Percentiles rank a stretch among this genome's conserved stretches.
Evolutionary conservation across 129 eudicot species (phyloP).

Genomic region (Lactuca sativa): DNA sequence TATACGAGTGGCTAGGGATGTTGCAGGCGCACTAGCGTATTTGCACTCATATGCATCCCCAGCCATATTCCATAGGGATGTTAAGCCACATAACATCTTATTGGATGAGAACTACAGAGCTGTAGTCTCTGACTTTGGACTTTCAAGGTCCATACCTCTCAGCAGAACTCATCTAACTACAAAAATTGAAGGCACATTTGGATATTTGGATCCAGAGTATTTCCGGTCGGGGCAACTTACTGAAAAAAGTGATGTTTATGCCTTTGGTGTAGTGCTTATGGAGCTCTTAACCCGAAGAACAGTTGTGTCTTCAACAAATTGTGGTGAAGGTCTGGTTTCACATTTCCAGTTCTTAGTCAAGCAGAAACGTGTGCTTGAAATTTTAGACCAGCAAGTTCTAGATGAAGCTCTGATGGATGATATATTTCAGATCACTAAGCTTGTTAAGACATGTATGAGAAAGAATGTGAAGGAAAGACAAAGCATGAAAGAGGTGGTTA

Average conservation of each 20-base stretch:
- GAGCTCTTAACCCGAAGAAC: constrained; percentile 34
- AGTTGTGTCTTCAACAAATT: not conserved
- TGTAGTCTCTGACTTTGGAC: constrained; percentile 38
- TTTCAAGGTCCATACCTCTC: constrained; percentile 27
- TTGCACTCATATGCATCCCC: constrained; percentile 23
- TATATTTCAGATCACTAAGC: not conserved
- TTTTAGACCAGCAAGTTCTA: constrained; percentile 20
- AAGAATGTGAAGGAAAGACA: constrained; percentile 22
- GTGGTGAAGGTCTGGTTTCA: constrained; percentile 27
- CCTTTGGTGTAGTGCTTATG: constrained; percentile 37
- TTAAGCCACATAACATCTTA: constrained; percentile 34
- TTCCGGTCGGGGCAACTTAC: constrained; percentile 33
- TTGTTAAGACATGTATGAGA: constrained; percentile 34
- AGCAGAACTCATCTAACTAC: constrained; percentile 37
- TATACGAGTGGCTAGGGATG: constrained; percentile 28
- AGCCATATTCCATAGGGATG: constrained; percentile 38
- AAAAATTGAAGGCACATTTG: constrained; percentile 33
- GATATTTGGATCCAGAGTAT: constrained; percentile 47
- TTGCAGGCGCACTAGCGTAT: constrained; percentile 37
- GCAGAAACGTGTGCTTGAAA: constrained; percentile 12
- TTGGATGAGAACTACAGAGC: constrained; percentile 35
- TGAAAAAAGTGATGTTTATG: constrained; percentile 48
- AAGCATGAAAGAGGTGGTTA: constrained; percentile 27
- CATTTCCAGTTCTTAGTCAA: constrained; percentile 20
- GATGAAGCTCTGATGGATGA: constrained; percentile 33